Evolutionary conservation across 306 rosid species (phyloP).

Genomic region (Arachis stenosperma): DNA sequence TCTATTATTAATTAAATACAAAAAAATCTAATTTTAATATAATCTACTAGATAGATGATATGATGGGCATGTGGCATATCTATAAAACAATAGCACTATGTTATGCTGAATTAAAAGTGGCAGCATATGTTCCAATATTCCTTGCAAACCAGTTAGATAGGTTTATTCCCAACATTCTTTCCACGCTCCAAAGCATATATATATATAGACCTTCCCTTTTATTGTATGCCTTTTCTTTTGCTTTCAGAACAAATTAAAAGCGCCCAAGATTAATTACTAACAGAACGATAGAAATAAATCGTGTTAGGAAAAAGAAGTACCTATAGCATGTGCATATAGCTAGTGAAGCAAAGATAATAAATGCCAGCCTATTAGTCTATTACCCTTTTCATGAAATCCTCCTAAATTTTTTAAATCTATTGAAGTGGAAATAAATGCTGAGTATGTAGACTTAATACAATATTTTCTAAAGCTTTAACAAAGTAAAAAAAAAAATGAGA

Average conservation of each 20-base stretch:
- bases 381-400: background rate
- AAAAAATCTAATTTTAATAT: too few species aligned
- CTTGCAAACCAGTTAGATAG: background rate
- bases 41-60: too few species aligned
- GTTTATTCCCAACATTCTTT: slow-evolving; percentile 7
- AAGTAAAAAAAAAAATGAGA: too few species aligned
- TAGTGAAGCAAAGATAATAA: background rate
- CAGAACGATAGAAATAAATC: background rate
- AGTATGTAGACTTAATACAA: too few species aligned
- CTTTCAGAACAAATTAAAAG: background rate
- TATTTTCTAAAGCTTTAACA: too few species aligned
- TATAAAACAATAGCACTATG: background rate
- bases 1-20: too few species aligned
- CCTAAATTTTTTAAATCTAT: background rate
- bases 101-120: background rate
- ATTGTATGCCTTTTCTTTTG: background rate
- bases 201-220: background rate
- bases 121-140: slow-evolving; percentile 14
- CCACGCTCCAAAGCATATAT: background rate
- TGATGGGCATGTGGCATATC: background rate
- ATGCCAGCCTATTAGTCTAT: background rate
- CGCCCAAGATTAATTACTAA: background rate
- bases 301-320: background rate
- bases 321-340: background rate
- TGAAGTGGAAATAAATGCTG: too few species aligned